Conservation (phyloP, 1,284 basidiomycete genomes). For the Bondarzewia mesenterica region DNA sequence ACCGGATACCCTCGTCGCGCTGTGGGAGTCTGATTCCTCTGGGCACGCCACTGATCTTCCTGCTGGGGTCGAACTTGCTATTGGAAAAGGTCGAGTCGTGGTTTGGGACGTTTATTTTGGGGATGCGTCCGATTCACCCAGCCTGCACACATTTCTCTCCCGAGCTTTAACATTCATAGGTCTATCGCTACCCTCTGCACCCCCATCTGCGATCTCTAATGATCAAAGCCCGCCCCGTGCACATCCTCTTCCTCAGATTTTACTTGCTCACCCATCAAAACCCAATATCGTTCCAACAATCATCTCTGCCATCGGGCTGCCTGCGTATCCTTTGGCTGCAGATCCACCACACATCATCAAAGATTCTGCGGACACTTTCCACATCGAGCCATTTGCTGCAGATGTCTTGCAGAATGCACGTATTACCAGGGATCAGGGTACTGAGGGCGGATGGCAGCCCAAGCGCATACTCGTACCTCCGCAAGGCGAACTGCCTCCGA, state of each 20-base stretch:
- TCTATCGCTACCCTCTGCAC: slow-evolving; percentile 32
- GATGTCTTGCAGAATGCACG: slow-evolving; percentile 2
- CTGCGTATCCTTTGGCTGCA: slow-evolving; percentile 16
- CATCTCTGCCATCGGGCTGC: slow-evolving; percentile 27
- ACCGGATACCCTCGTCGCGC: slow-evolving; percentile 1
- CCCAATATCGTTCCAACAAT: slow-evolving; percentile 29
- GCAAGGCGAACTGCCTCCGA: slow-evolving; percentile 32
- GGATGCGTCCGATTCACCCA: neutral
- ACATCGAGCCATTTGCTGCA: neutral
- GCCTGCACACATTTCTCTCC: neutral
- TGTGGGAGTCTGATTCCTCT: no score
- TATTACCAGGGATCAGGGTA: neutral
- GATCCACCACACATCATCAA: slow-evolving; percentile 30
- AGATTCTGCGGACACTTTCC: slow-evolving; percentile 61
- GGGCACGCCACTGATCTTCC: no score
- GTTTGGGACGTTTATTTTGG: neutral
- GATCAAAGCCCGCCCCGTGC: slow-evolving; percentile 4
- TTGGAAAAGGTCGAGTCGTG: neutral
- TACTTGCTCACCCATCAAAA: slow-evolving; percentile 32
- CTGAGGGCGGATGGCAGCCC: neutral
- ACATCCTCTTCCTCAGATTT: slow-evolving; percentile 45
- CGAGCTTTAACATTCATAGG: slow-evolving; percentile 24
- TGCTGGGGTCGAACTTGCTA: no score
- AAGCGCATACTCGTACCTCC: slow-evolving; percentile 22
- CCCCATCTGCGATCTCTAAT: slow-evolving; percentile 1